Evolutionary conservation across 78 protist species (phyloP).

Genomic region (Dictyostelium purpureum): DNA sequence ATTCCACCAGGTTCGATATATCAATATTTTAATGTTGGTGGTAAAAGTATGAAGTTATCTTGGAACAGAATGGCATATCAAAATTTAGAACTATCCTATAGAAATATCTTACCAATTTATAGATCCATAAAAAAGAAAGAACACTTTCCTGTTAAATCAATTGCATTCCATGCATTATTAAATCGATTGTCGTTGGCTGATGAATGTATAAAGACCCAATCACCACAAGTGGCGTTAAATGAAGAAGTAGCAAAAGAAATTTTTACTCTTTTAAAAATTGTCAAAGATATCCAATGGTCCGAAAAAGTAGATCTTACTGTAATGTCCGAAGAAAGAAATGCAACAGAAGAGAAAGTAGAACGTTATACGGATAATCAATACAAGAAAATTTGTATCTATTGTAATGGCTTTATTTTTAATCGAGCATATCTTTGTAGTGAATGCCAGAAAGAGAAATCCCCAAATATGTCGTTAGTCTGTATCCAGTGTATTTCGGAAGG

Average conservation of each 20-base stretch:
- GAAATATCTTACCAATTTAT: conserved; percentile 34
- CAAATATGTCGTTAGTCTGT: background rate
- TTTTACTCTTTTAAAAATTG: background rate
- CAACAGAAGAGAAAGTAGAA: background rate
- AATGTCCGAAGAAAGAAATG: background rate
- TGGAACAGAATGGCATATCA: conserved; percentile 27
- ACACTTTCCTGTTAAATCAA: background rate
- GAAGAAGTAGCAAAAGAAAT: background rate
- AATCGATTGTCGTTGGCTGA: background rate
- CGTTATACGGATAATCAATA: background rate
- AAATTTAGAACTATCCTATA: background rate
- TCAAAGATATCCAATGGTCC: background rate
- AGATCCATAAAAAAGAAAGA: conserved; percentile 1
- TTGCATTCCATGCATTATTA: background rate
- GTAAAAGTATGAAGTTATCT: conserved; percentile 12
- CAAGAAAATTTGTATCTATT: background rate
- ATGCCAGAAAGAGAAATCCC: background rate
- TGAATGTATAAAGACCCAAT: background rate
- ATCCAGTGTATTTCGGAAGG: conserved; percentile 44
- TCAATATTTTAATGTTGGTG: conserved; percentile 45
- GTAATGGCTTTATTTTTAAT: conserved; percentile 35
- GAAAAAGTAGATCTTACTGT: conserved; percentile 9
- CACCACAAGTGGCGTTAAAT: background rate
- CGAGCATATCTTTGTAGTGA: conserved; percentile 15
- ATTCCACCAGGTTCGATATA: conserved; percentile 28